Evolutionary conservation across 2,329 filamentous ascomycete species (phyloP), one percentile per base, ranked within the genome.

Genomic region (Sphaerulina populicola): DNA sequence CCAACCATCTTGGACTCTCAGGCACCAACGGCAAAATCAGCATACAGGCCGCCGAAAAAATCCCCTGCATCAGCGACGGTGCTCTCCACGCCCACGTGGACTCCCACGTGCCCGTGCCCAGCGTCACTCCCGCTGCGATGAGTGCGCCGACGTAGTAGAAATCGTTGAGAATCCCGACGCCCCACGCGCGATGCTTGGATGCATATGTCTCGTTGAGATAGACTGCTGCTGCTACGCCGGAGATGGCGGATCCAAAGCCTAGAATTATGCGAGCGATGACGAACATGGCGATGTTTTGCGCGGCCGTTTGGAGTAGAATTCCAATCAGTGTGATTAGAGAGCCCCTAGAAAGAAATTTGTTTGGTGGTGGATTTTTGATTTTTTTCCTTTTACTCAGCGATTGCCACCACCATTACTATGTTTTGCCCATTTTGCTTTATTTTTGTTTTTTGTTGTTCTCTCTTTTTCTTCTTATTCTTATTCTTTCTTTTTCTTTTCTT

Each of bases 141-240:
- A 77, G 62, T 0, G 69, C 71, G 1, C 73, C 65, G 5, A 65
- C 54, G 37, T 64, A 64, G 50, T 68, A 71, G 44, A 68, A 70
- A 37, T 69, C 63, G 46, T 69, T 69, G 11, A 72, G 62, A 12
- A 73, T 33, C 0, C 71, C 72, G 1, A 71, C 65, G 2, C 69
- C 71, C 69, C 71, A 73, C 7, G 68, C 71, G n/a, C 74, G 67
- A 66, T 69, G 74, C 8, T 66, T 60, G 53, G 62, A 69, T 0
- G 74, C 68, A 47, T 75, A 74, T 0, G 72, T 73, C 62, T 80
- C 77, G 1, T 71, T 70, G 2, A 79, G 66, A 46, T 75, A 76
- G 0, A 76, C 72, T 0, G 69, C 68, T 1, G 69, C 74, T 1
- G 73, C 71, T 14, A 74, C 68, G 10, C 68, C 69, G 1, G 72